Base-by-base conservation (phyloP, 257 asterid species). In the Gynochthodes officinalis region DNA sequence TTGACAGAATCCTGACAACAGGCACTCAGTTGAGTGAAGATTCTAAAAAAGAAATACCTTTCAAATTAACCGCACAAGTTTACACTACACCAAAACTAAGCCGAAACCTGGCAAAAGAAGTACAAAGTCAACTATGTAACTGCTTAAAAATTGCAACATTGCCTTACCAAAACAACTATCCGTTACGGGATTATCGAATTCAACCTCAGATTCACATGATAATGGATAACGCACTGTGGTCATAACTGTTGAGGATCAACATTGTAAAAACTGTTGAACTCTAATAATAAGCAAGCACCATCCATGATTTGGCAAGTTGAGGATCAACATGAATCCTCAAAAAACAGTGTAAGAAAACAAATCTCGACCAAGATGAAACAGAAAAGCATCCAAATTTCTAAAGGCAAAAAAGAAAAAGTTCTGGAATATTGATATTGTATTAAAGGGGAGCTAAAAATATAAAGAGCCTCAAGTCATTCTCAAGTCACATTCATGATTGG, bases 391-490 rank as follows among this genome's bases (percentile, higher is more conserved):
- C 16, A 54, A 16, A 43, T 42, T 44, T 43, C 65, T 42, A 30
- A 74, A 40, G 32, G 2, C 21, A 16, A 48, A 6, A n/a, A n/a
- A n/a, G n/a, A n/a, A n/a, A 30, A 44, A 32, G 49, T 25, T 30
- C 33, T 50, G 21, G 33, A 8, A 72, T 59, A 60, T 39, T 52
- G 35, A 59, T 69, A 54, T 49, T 19, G 21, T 72, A 64, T 72
- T 43, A 74, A 67, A 71, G 57, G 48, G 52, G 53, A 55, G 33
- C 49, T 39, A 59, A 43, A 59, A 43, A 66, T 28, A 61, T 33
- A 60, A 75, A 64, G 49, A 67, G 65, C 79, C 81, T 74, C 77
- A 59, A 74, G 72, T 79, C 72, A 71, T 67, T 63, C 78, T 78
- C 76, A 57, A 55, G 83, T 60, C 71, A 76, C 81, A 44, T 70